phyloP scores from a whole-genome alignment of 2,329 filamentous ascomycete species.

The Cladophialophora carrionii region DNA sequence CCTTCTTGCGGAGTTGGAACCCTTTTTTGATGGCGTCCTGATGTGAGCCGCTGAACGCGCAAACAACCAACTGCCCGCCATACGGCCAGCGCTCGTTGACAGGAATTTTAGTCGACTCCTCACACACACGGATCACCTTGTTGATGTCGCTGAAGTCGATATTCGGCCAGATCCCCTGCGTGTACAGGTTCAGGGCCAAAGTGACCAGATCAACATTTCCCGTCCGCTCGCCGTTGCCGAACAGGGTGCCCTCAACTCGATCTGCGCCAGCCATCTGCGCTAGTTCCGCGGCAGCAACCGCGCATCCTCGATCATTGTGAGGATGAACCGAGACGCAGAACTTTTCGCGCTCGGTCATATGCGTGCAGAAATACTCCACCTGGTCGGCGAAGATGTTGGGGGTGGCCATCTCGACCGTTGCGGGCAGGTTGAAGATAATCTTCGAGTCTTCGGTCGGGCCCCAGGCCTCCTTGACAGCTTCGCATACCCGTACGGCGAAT shows the following conservation, averaged over 20 bases:
- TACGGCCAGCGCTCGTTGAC: conserved; percentile 89
- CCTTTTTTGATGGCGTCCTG: conserved; percentile 97
- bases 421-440: conserved; percentile 96
- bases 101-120: conserved; percentile 92
- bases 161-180: conserved; percentile 80
- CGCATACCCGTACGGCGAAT: conserved; percentile 79
- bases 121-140: conserved; percentile 82
- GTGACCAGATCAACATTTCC: conserved; percentile 96
- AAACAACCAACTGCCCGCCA: conserved; percentile 86
- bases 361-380: conserved; percentile 90
- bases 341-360: conserved; percentile 83
- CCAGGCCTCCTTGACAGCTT: conserved; percentile 94
- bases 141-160: conserved; percentile 92
- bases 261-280: conserved; percentile 97
- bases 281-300: conserved; percentile 84
- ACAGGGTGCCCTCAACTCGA: conserved; percentile 89
- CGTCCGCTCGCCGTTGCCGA: conserved; percentile 93
- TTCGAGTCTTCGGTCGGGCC: conserved; percentile 72
- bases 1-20: conserved; percentile 66
- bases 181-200: conserved; percentile 90
- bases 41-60: conserved; percentile 87
- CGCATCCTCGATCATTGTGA: conserved; percentile 92
- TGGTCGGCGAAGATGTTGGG: conserved; percentile 96
- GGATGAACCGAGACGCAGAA: conserved; percentile 87
- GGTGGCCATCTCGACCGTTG: conserved; percentile 92